Evolutionary conservation across 306 rosid genomes (phyloP).

Genomic region (Rosa chinensis): DNA sequence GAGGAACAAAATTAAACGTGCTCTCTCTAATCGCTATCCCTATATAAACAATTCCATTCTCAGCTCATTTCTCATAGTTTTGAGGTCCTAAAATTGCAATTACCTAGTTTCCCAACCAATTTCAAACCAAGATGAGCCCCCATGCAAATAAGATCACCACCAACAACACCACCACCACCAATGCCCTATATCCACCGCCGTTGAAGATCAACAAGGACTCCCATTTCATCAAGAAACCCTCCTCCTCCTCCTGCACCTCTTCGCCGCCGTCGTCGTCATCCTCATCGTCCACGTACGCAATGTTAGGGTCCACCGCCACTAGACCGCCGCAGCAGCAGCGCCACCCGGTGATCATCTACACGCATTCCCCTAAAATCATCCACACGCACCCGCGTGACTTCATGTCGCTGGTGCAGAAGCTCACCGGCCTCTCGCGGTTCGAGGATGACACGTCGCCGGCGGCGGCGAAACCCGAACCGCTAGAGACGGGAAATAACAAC

Average conservation of each 20-base stretch:
- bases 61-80: slow-evolving; percentile 13
- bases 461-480: neutral
- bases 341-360: slow-evolving; percentile 73
- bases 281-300: slow-evolving; percentile 25
- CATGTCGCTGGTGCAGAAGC: slow-evolving; percentile 76
- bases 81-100: slow-evolving; percentile 10
- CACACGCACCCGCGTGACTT: slow-evolving; percentile 70
- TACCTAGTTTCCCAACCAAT: neutral
- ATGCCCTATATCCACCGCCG: slow-evolving; percentile 48
- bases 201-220: slow-evolving; percentile 65
- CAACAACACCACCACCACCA: neutral
- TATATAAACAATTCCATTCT: neutral
- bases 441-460: slow-evolving; percentile 22
- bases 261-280: slow-evolving; percentile 10
- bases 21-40: neutral
- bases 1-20: slow-evolving; percentile 10
- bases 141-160: slow-evolving; percentile 31
- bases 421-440: slow-evolving; percentile 55
- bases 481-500: neutral
- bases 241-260: slow-evolving; percentile 10
- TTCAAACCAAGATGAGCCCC: slow-evolving; percentile 46
- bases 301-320: neutral
- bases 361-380: slow-evolving; percentile 76
- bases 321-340: slow-evolving; percentile 46
- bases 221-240: slow-evolving; percentile 52